Base-by-base conservation (phyloP, 2,329 filamentous ascomycete species). In the Aureobasidium pullulans region DNA sequence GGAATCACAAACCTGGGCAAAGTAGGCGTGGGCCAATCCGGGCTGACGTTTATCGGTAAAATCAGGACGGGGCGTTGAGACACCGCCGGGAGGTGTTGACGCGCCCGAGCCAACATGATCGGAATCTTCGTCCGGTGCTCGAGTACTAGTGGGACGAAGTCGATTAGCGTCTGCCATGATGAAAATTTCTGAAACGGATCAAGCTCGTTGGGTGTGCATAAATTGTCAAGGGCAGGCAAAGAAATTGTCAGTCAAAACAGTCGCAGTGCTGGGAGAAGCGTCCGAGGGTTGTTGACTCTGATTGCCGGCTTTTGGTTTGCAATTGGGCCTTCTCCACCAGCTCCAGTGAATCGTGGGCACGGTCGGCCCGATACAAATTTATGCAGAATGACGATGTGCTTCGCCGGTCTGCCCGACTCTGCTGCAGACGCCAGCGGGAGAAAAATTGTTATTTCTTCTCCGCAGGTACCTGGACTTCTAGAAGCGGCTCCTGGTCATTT, bases 1-100 rank as follows among this genome's bases (percentile, higher is more conserved):
- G 80, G 83, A 84, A 81, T 84, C 83, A 96, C 94, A 87, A 96
- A 99, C 94, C 93, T 99, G 94, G 80, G 88, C 88, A 83, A 97
- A 96, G 82, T 94, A 96, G 81, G 88, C 95, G 75, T 86, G 84
- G 94, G 88, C 9, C 79, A 97, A 96, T 73, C 91, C 90, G 67
- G 94, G 94, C 72, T 96, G 81, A 77, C 94, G 88, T 79, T 96
- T 96, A 79, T 99, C 94, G 71, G 89, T 87, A 64, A 88, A 87
- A 76, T 97, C 93, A 66, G 94, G 94, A 70, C 92, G 89, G 66
- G 94, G 94, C 64, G 94, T 99, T 66, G 90, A 89, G 73, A 96
- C 84, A 58, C 70, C 69, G 70, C 92, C 91, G 67, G 92, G 95
- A 70, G 91, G 88, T 68, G 91, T 94, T 57, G 89, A 92, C 68